These are phyloP conservation scores for Nakaseomyces glabratus DNA, from an alignment of 1,139 yeast species.

Conservation along the genomic window DNA sequence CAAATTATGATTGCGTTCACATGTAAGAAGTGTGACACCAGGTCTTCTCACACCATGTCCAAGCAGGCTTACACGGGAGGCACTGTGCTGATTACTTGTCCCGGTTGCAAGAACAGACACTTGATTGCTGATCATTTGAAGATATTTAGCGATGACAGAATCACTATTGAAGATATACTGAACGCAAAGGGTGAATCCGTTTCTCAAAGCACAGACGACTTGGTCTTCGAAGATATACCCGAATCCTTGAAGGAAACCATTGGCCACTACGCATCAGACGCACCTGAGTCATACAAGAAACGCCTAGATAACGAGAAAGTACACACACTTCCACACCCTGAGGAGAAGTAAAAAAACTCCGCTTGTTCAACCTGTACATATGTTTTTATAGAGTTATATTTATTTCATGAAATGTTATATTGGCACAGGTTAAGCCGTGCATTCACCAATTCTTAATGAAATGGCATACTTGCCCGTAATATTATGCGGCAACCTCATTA, in stretches of 20 bases:
- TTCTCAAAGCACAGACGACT: slow-evolving; percentile 50
- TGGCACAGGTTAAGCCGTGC: too few relatives aligned
- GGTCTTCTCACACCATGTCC: slow-evolving; percentile 81
- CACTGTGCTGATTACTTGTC: slow-evolving; percentile 83
- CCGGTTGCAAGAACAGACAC: slow-evolving; percentile 82
- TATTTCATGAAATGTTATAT: too few relatives aligned
- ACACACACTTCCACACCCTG: slow-evolving; percentile 20
- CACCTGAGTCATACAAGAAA: slow-evolving; percentile 36
- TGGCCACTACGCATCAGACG: slow-evolving; percentile 60
- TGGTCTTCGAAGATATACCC: slow-evolving; percentile 67
- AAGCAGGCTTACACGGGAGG: slow-evolving; percentile 87
- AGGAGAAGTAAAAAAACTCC: too few relatives aligned
- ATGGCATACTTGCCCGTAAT: too few relatives aligned
- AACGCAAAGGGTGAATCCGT: slow-evolving; percentile 67
- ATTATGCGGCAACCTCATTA: too few relatives aligned
- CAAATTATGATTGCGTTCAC: slow-evolving; percentile 84
- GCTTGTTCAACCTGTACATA: too few relatives aligned
- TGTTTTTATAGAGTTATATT: too few relatives aligned
- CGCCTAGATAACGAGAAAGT: slow-evolving; percentile 17
- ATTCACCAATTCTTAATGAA: too few relatives aligned
- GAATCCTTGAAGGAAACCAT: slow-evolving; percentile 46
- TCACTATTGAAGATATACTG: slow-evolving; percentile 75
- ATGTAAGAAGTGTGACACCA: slow-evolving; percentile 74
- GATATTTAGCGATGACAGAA: slow-evolving; percentile 62
- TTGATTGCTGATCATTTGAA: slow-evolving; percentile 86